A percentile compares a stretch with the other conserved stretches of the same genome.
Conservation (phyloP, 257 asterid genomes). For the Gentiana macrophylla region DNA sequence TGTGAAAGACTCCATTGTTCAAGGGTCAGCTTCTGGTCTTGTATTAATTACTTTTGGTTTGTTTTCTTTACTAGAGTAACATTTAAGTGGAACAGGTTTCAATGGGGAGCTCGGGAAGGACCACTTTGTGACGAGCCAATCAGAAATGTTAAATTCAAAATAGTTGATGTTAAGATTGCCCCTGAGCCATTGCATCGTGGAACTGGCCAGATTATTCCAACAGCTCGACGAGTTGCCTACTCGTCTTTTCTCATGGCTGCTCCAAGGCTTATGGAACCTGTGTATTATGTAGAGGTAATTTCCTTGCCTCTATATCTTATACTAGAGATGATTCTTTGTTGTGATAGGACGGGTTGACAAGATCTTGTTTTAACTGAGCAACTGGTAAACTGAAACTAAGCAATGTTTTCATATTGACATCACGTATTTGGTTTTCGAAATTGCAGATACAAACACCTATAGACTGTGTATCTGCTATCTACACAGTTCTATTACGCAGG, state of each 20-base stretch:
- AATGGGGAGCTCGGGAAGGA: conserved; percentile 99
- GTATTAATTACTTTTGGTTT: conserved; percentile 3
- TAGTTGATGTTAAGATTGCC: conserved; percentile 92
- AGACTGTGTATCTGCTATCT: conserved; percentile 93
- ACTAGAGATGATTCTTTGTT: too few relatives aligned
- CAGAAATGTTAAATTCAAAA: conserved; percentile 90
- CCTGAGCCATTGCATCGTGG: conserved; percentile 96
- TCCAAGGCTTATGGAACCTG: conserved; percentile 91
- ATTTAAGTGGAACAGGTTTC: conserved; percentile 51
- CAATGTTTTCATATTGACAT: too few relatives aligned
- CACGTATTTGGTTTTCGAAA: conserved; percentile 16
- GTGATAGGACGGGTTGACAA: too few relatives aligned
- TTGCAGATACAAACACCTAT: conserved; percentile 93
- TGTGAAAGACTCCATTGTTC: conserved; percentile 88
- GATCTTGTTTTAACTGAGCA: too few relatives aligned
- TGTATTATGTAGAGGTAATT: conserved; percentile 79
- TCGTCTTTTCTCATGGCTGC: conserved; percentile 97
- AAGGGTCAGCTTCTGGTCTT: conserved; percentile 47
- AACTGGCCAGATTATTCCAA: conserved; percentile 96
- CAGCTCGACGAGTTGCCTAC: conserved; percentile 97
- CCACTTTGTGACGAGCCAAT: conserved; percentile 99
- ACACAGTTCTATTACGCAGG: conserved; percentile 81
- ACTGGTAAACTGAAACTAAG: too few relatives aligned
- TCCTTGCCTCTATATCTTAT: too few relatives aligned
- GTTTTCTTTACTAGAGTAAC: conserved; percentile 11